A percentile compares a stretch with the other conserved stretches of the same genome.
Evolutionary conservation across 192 early-diverging fungal species (phyloP).

Genomic region (Umbelopsis sp.): DNA sequence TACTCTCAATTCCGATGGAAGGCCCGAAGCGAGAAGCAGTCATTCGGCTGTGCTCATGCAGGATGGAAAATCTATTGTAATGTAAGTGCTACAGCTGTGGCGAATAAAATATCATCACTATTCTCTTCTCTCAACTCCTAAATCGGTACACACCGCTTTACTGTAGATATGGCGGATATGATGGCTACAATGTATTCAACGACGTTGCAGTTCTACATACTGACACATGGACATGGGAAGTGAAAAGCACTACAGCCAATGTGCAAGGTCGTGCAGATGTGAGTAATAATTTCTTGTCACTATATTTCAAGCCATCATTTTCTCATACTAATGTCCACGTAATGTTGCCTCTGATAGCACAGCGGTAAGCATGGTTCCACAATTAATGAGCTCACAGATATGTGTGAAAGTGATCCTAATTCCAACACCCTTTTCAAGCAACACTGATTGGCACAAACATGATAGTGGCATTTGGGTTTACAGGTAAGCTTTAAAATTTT

Average conservation of each 20-base stretch:
- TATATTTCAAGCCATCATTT: not conserved
- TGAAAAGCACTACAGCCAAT: constrained; percentile 35
- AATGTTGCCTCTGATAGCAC: constrained; percentile 23
- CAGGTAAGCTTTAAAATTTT: constrained; percentile 6
- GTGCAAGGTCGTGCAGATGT: constrained; percentile 39
- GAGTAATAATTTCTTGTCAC: constrained; percentile 8
- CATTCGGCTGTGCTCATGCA: constrained; percentile 34
- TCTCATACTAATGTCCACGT: not conserved
- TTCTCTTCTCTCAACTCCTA: not conserved
- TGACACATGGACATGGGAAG: constrained; percentile 37
- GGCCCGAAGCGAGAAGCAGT: constrained; percentile 29
- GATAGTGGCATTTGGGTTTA: constrained; percentile 41
- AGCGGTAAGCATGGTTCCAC: constrained; percentile 24
- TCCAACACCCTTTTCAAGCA: constrained; percentile 16
- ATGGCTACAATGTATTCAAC: constrained; percentile 39
- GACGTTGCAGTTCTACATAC: constrained; percentile 35
- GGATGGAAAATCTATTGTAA: constrained; percentile 34
- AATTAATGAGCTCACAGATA: not conserved
- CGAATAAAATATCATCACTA: not conserved
- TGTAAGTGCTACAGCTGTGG: constrained; percentile 32
- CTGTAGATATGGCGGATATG: constrained; percentile 35
- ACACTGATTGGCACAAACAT: constrained; percentile 33
- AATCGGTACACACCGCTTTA: not conserved
- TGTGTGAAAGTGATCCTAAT: not conserved
- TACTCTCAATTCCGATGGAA: constrained; percentile 18